Evolutionary conservation across 306 rosid species (phyloP).

Genomic region (Acacia confusa): DNA sequence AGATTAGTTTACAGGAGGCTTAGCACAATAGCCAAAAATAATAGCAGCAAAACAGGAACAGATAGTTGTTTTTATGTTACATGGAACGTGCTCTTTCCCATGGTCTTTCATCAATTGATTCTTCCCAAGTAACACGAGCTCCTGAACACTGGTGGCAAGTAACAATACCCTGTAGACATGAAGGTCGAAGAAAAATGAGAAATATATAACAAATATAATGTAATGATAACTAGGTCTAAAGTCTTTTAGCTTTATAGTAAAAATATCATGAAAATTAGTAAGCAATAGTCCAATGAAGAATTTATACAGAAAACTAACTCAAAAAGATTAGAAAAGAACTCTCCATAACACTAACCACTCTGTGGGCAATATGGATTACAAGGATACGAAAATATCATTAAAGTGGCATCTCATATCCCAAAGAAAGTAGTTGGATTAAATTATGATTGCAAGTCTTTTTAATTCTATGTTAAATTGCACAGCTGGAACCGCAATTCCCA

Average conservation of each 20-base stretch:
- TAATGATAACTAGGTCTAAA: slow-evolving; percentile 21
- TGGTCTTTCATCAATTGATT: slow-evolving; percentile 85
- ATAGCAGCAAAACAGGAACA: slow-evolving; percentile 17
- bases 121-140: slow-evolving; percentile 95
- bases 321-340: neutral
- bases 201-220: slow-evolving; percentile 9
- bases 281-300: slow-evolving; percentile 7
- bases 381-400: neutral
- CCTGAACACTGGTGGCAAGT: slow-evolving; percentile 88
- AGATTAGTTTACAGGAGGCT: neutral
- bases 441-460: neutral
- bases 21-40: slow-evolving; percentile 6
- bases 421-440: slow-evolving; percentile 14
- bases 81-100: slow-evolving; percentile 91
- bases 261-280: slow-evolving; percentile 8
- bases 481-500: neutral
- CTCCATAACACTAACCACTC: neutral
- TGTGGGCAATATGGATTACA: neutral
- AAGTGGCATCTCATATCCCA: neutral
- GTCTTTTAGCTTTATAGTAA: neutral
- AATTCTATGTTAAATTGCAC: neutral
- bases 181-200: slow-evolving; percentile 8
- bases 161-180: slow-evolving; percentile 67
- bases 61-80: slow-evolving; percentile 40
- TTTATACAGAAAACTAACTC: slow-evolving; percentile 5